Evolutionary conservation across 208 protist species (phyloP).

Genomic region (Lotmaria passim): DNA sequence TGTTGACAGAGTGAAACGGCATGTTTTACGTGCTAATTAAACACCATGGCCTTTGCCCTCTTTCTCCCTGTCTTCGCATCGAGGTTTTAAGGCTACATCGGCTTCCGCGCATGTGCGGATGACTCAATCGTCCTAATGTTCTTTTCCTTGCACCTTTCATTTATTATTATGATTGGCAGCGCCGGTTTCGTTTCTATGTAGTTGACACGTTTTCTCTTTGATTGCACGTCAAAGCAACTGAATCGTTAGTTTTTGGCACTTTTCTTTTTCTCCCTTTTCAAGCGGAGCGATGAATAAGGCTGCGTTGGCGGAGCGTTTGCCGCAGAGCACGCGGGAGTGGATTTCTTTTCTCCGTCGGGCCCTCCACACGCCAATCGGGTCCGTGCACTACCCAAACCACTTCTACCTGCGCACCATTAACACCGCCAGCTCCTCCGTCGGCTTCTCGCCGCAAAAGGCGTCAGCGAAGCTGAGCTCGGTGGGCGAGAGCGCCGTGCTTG

Average conservation of each 20-base stretch:
- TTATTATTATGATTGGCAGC: neutral
- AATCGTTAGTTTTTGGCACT: too few species aligned
- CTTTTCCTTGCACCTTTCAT: neutral
- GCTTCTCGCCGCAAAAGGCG: conserved; percentile 50
- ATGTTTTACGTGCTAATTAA: too few species aligned
- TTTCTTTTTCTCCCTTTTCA: neutral
- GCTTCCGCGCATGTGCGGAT: too few species aligned
- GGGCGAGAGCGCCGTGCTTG: conserved; percentile 55
- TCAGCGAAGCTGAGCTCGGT: conserved; percentile 9
- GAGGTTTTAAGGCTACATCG: too few species aligned
- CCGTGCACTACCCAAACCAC: conserved; percentile 65
- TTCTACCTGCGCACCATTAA: conserved; percentile 53
- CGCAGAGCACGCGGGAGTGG: conserved; percentile 64
- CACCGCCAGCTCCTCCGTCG: conserved; percentile 10
- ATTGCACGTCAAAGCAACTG: neutral
- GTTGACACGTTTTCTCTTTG: too few species aligned
- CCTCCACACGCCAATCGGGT: conserved; percentile 42
- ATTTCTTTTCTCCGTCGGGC: conserved; percentile 43
- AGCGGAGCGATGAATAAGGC: conserved; percentile 8
- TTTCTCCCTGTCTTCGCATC: neutral
- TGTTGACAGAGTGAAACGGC: too few species aligned
- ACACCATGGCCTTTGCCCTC: too few species aligned
- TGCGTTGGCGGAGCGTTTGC: conserved; percentile 40
- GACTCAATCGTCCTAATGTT: neutral
- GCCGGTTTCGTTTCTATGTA: too few species aligned